Percentiles rank a stretch among this genome's conserved stretches.
These are phyloP conservation scores for Flagelloscypha sp. DNA, from an alignment of 768 basidiomycete genomes.

Conservation along the genomic window DNA sequence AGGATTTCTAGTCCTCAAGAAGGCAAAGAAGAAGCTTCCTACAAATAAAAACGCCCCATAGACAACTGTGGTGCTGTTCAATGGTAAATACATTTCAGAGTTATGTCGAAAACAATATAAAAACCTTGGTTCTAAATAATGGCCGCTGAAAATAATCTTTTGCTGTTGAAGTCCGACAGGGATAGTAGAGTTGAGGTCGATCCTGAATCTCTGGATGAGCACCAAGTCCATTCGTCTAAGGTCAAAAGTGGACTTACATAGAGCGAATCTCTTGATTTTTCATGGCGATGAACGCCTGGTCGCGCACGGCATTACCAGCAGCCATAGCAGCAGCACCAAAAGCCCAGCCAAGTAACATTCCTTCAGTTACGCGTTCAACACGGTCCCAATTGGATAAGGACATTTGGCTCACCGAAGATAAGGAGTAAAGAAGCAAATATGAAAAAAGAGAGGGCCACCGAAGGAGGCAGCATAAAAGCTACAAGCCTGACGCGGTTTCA, in stretches of 20 bases:
- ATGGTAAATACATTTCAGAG: no score
- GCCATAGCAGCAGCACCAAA: constrained; percentile 38
- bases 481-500: constrained; percentile 22
- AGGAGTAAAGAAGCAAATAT: constrained; percentile 24
- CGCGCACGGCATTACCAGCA: constrained; percentile 28
- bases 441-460: constrained; percentile 31
- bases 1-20: constrained; percentile 31
- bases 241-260: constrained; percentile 20
- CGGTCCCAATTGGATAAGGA: background rate
- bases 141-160: constrained; percentile 26
- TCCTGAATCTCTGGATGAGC: no score
- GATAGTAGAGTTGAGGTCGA: no score
- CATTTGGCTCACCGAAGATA: constrained; percentile 20
- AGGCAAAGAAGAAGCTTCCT: constrained; percentile 32
- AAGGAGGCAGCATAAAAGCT: constrained; percentile 30
- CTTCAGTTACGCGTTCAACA: constrained; percentile 10
- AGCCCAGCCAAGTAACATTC: constrained; percentile 41
- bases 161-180: constrained; percentile 20
- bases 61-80: constrained; percentile 29
- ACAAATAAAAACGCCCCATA: constrained; percentile 37
- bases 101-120: no score
- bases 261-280: constrained; percentile 26
- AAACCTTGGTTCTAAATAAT: constrained; percentile 35
- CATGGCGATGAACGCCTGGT: constrained; percentile 23
- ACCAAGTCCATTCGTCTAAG: no score